Evolutionary conservation across 2,329 filamentous ascomycete genomes (phyloP), one percentile per base, ranked within the genome.

Genomic region (Cytospora chrysosperma): DNA sequence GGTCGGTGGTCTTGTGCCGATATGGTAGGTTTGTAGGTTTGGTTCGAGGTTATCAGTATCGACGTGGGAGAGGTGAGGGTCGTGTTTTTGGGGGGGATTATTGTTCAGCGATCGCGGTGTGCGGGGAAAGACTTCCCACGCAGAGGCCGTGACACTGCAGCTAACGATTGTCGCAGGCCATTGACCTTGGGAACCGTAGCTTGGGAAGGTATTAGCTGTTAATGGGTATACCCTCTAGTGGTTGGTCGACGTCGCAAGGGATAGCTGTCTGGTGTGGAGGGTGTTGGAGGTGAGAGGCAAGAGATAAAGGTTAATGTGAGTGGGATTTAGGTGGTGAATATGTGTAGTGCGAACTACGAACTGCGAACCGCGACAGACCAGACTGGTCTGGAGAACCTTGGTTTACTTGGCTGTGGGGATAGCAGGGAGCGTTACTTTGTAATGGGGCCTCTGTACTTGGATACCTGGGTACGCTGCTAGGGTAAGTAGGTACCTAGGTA

Each of bases 101-200:
- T 12, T 47, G 57, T 61, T 43, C 49, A 69, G 59, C 63, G 62
- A 67, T 71, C 67, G 69, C 68, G 67, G 62, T 71, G 69, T 71
- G 71, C 72, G 67, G 71, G 75, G 68, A 71, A 67, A 71, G 73
- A 67, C n/a, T 64, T 69, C 71, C 72, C 75, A 75, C 66, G 74
- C 70, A 65, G 73, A 69, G 71, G 82, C 80, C 82, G 81, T 80
- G 81, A 81, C 63, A 53, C 81, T 79, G 79, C 76, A 74, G 69
- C 79, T 85, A 86, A 74, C 80, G 78, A 76, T 80, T 80, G 77
- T 80, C 76, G 75, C 79, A 77, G 81, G 79, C 80, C 84, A 86
- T 86, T 82, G 81, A 79, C 81, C 72, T 72, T 55, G 65, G 32
- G 56, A 50, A 50, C 24, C 40, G 47, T 8, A 47, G 43, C 60